Base-by-base conservation (phyloP, 2,329 filamentous ascomycete species). In the Colletotrichum agaves region DNA sequence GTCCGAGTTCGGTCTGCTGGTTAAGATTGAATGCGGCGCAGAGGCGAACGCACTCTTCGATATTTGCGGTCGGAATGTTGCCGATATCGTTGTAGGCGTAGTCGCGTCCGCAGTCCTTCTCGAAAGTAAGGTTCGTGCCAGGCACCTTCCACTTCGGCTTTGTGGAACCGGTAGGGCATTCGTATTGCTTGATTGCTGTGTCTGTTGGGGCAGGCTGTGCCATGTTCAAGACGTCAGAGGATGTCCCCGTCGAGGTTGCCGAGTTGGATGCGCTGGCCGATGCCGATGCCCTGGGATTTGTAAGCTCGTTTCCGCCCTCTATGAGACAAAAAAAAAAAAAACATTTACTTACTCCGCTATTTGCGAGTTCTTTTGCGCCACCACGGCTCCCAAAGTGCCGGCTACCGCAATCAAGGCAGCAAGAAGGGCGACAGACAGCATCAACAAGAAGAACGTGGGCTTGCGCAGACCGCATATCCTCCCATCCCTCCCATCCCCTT, bases 91-190 rank as follows among this genome's bases (percentile, higher is more conserved):
- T 64, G 41, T 15, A 67, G 13, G 44, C 43, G 23, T 67, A 67
- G 27, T 67, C 65, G 4, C 46, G 64, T 21, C 61, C 65, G 61
- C 65, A 67, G 47, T 60, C 65, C 53, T 67, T 64, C n/a, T 53
- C 33, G 23, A 67, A 67, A 13, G 65, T 67, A 21, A 67, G 37
- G 41, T 67, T 67, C 33, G 65, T 59, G 2, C 65, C 65, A 12
- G 65, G 65, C 3, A 67, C 61, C 35, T 67, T 33, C 52, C 61
- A 67, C 15, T 41, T 52, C 31, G 63, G 47, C 15, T 41, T 37
- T 3, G 53, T 52, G 12, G 44, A 47, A 53, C 31, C 41, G 7
- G 53, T 44, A 2, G 61, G 61, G 41, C 65, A 67, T 55, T 67
- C 63, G 15, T 56, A 56, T 31, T 60, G 35, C 21, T 5, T 13